Evolutionary conservation across 352 stramenopile species (phyloP).

Genomic region (Blastocystis sp.): DNA sequence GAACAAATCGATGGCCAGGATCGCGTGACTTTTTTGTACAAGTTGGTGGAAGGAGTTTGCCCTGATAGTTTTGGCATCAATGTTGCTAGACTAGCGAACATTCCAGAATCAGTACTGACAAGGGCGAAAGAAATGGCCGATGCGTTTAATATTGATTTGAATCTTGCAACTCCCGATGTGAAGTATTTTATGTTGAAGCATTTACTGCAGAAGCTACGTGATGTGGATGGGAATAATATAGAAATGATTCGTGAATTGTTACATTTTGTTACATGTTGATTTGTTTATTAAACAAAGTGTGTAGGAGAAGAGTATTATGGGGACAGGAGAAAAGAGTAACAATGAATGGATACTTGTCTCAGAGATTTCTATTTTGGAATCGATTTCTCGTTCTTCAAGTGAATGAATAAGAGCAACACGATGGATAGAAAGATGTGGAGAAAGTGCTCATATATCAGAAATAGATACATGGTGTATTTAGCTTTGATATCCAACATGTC

Average conservation of each 20-base stretch:
- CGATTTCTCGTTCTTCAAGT: too few species aligned
- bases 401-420: too few species aligned
- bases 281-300: too few species aligned
- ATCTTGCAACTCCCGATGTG: neutral
- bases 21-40: slow-evolving; percentile 98
- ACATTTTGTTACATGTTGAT: too few species aligned
- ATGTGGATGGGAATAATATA: neutral
- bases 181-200: neutral
- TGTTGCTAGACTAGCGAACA: slow-evolving; percentile 90
- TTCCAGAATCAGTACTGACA: slow-evolving; percentile 82
- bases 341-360: too few species aligned
- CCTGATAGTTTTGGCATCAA: slow-evolving; percentile 98
- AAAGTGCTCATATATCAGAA: too few species aligned
- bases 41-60: slow-evolving; percentile 86
- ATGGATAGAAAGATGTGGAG: too few species aligned
- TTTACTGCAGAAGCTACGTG: neutral
- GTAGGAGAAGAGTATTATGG: too few species aligned
- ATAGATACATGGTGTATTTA: too few species aligned
- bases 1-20: slow-evolving; percentile 69
- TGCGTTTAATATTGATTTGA: slow-evolving; percentile 44
- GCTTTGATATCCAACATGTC: too few species aligned
- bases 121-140: slow-evolving; percentile 34
- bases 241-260: neutral
- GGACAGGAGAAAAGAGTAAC: too few species aligned
- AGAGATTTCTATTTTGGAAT: too few species aligned